A percentile compares a stretch with the other conserved stretches of the same genome.
Conservation (phyloP, 768 basidiomycete genomes). For the Boletus eberwhitei region DNA sequence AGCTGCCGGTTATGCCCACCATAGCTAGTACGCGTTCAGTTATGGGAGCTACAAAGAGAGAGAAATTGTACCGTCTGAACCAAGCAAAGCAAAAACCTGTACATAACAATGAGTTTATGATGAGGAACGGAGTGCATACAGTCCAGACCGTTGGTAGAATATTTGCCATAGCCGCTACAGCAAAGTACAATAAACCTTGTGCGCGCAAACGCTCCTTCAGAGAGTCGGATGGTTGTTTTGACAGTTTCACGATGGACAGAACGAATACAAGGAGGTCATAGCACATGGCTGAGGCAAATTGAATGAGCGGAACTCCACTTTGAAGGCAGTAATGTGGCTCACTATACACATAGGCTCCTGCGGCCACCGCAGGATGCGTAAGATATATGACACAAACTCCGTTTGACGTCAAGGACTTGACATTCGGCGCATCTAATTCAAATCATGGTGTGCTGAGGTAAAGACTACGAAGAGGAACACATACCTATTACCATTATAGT, state of each 20-base stretch:
- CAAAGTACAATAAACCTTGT: slow-evolving; percentile 21
- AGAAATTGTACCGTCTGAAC: slow-evolving; percentile 1
- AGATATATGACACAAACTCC: slow-evolving; percentile 3
- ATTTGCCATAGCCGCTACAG: slow-evolving; percentile 10
- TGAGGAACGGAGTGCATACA: neutral
- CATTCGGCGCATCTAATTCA: slow-evolving; percentile 6
- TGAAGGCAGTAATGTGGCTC: neutral
- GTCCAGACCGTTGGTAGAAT: slow-evolving; percentile 11
- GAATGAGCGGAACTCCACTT: neutral
- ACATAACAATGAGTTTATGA: neutral
- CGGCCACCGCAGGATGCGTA: neutral
- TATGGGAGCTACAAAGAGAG: neutral
- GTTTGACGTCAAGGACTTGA: neutral
- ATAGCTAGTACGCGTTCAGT: slow-evolving; percentile 3
- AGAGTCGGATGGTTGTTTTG: slow-evolving; percentile 5
- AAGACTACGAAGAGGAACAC: neutral
- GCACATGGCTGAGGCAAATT: slow-evolving; percentile 7
- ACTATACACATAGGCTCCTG: slow-evolving; percentile 19
- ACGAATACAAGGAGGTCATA: slow-evolving; percentile 21
- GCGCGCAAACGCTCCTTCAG: slow-evolving; percentile 10
- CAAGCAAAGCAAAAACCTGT: slow-evolving; percentile 13
- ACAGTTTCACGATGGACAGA: slow-evolving; percentile 15
- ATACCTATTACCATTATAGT: slow-evolving; percentile 13
- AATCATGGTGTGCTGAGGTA: neutral
- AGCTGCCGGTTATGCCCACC: slow-evolving; percentile 1